A percentile compares a stretch with the other conserved stretches of the same genome.
Evolutionary conservation across 1,139 yeast genomes (phyloP).

Genomic region (Yarrowia galli): DNA sequence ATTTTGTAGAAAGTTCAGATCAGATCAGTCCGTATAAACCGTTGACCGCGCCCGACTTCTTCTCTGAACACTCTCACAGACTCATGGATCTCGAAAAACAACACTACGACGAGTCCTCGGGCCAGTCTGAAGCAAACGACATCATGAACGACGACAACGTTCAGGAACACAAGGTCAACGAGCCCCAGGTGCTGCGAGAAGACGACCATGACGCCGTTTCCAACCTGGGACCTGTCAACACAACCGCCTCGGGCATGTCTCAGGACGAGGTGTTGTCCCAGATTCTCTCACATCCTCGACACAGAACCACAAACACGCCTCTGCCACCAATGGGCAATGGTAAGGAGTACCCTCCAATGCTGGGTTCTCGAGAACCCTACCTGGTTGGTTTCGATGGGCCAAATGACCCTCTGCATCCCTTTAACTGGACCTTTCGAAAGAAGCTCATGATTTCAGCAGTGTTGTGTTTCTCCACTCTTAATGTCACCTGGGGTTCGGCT

Average conservation of each 20-base stretch:
- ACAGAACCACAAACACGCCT: constrained; percentile 41
- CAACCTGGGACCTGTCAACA: constrained; percentile 5
- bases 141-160: constrained; percentile 4
- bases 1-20: background rate
- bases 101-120: constrained; percentile 30
- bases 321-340: constrained; percentile 55
- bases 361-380: constrained; percentile 56
- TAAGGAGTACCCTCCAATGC: constrained; percentile 58
- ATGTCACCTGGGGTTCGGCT: constrained; percentile 58
- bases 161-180: background rate
- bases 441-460: constrained; percentile 51
- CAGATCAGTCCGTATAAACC: constrained; percentile 1
- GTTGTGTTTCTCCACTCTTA: constrained; percentile 53
- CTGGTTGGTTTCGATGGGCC: constrained; percentile 62
- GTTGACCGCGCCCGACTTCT: background rate
- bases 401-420: constrained; percentile 60
- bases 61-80: background rate
- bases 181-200: constrained; percentile 1
- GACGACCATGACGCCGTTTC: constrained; percentile 5
- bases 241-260: constrained; percentile 8
- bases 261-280: constrained; percentile 41
- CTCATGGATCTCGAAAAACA: constrained; percentile 30
- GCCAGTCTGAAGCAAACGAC: constrained; percentile 23
- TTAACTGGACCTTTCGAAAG: constrained; percentile 55
- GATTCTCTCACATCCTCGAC: constrained; percentile 41